Evolutionary conservation across 2,329 filamentous ascomycete genomes (phyloP).

Genomic region (Calcarisporium arbuscula): DNA sequence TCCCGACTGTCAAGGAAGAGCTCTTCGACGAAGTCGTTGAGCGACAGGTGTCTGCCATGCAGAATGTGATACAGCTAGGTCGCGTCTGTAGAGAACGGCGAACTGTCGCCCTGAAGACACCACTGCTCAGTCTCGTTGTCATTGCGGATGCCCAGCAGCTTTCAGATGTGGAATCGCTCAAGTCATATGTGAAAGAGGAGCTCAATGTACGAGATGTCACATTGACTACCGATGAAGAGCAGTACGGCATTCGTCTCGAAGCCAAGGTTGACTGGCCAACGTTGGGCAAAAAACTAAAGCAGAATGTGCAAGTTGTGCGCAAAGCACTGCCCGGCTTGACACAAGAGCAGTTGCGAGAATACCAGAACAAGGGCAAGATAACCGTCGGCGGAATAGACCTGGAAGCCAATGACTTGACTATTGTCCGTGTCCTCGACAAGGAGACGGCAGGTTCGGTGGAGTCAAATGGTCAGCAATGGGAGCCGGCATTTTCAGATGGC

Average conservation of each 20-base stretch:
- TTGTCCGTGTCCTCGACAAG: conserved; percentile 8
- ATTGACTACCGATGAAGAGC: conserved; percentile 73
- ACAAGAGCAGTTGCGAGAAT: conserved; percentile 68
- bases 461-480: conserved; percentile 12
- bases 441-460: not conserved
- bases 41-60: conserved; percentile 75
- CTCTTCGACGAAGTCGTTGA: conserved; percentile 77
- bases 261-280: conserved; percentile 81
- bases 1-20: conserved; percentile 74
- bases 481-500: conserved; percentile 17
- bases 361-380: conserved; percentile 63
- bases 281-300: conserved; percentile 87
- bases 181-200: conserved; percentile 76
- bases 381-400: conserved; percentile 74
- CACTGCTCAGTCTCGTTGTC: conserved; percentile 74
- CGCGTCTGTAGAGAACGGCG: conserved; percentile 73
- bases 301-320: conserved; percentile 78
- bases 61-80: conserved; percentile 80
- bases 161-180: conserved; percentile 71
- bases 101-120: conserved; percentile 74
- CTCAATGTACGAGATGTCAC: conserved; percentile 76
- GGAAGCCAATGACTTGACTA: conserved; percentile 62
- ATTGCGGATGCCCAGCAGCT: conserved; percentile 72
- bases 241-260: conserved; percentile 79
- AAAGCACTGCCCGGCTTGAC: conserved; percentile 71